Evolutionary conservation across 2,329 filamentous ascomycete species (phyloP), one percentile per base, ranked within the genome.

Genomic region (Pseudogymnoascus pannorum): DNA sequence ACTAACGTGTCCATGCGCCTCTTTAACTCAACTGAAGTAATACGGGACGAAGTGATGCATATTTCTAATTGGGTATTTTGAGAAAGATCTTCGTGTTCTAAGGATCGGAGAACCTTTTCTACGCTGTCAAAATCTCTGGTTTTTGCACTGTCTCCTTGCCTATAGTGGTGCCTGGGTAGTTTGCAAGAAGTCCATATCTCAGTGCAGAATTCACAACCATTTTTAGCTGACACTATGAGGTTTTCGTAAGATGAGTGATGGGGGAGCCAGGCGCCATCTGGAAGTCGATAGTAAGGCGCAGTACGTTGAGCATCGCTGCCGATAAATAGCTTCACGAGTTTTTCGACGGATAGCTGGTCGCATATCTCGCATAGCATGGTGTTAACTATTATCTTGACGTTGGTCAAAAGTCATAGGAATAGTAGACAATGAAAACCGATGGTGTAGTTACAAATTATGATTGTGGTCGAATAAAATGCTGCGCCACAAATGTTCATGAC

Each of bases 341-440:
- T 31, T 54, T 31, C 24, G 31, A 54, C 44, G n/a, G 44, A 54
- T 54, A 54, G 24, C 9, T 54, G 24, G 44, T 31, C 44, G n/a
- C 44, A 54, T 54, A 54, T 31, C 9, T 54, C n/a, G 44, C 44
- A 54, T 9, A 54, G 24, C 44, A 54, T 54, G 44, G 31, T 54
- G n/a, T 54, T 18, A 24, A 31, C n/a, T 18, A 18, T 31, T 54
- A 54, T 18, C 18, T 14, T 31, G 9, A 11, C 9, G 18, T 54
- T 16, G n/a, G n/a, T 7, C n/a, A 31, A 26, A 54, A 3, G 24
- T 18, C 9, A 18, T 16, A 12, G 8, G 11, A 31, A 31, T 18
- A 54, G 5, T 54, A 31, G 29, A 29, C 31, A 54, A 14, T 8
- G 31, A 48, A 54, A 5, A 18, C n/a, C 12, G 24, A 16, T 26